Evolutionary conservation across 2,329 filamentous ascomycete species (phyloP), one percentile per base, ranked within the genome.

Genomic region (Chaetoscypha palmicola): DNA sequence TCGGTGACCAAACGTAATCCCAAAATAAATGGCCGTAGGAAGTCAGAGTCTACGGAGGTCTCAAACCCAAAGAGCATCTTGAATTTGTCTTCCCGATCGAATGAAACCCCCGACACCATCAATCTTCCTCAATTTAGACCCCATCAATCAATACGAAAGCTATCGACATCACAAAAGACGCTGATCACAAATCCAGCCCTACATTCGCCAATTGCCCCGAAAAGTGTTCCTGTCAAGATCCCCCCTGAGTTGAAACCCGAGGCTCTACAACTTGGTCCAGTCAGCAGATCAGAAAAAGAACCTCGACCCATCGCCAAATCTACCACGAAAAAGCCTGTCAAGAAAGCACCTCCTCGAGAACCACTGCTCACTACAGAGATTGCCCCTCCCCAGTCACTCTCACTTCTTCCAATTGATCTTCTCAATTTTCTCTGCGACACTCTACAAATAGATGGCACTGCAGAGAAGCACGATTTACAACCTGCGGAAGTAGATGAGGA

Each of bases 401-500:
- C 68, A 0, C 65, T 62, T 2, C 64, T 84, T 2, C 72, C 72
- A 45, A 65, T 75, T 2, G 72, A 77, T 28, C 62, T 77, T 1
- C 67, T 83, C 24, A 71, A 80, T 43, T 74, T 82, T 49, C 65
- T 82, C 16, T 81, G 77, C 52, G 72, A 81, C 53, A 65, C 78
- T 2, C 67, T 81, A 12, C 71, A 78, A 54, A 68, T 76, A 41
- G 77, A 82, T 50, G 60, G 64, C 5, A 79, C 72, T 4, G 62
- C 57, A 5, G 77, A 81, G 56, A 64, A 63, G 11, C 70, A 72
- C 49, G 54, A 71, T 30, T 59, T 74, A 2, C 66, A 71, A 30
- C 72, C 52, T 12, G 46, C 36, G n/a, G 45, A 8, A 23, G 45
- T 52, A 41, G 49, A 14, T 12, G 39, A 50, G 12, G 30, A 46